Percentiles rank a stretch among this genome's conserved stretches.
Conservation (phyloP, 108 stramenopile species). For the Poteriospumella lacustris region DNA sequence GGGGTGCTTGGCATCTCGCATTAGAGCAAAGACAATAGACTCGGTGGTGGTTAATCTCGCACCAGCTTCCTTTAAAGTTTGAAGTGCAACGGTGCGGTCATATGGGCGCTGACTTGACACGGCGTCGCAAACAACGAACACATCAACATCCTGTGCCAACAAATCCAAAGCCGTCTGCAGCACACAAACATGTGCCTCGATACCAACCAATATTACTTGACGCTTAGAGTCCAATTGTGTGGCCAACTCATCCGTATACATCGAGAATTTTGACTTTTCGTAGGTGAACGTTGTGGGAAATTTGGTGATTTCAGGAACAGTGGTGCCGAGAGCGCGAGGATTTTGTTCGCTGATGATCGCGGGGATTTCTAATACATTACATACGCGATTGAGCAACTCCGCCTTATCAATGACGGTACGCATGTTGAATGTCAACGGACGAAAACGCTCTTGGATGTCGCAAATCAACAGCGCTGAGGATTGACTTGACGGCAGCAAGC, state of each 20-base stretch:
- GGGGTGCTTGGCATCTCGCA: constrained; percentile 36
- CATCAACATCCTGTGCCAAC: constrained; percentile 35
- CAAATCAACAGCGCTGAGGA: constrained; percentile 67
- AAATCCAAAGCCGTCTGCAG: constrained; percentile 49
- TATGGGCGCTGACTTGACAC: constrained; percentile 47
- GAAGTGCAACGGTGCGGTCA: constrained; percentile 47
- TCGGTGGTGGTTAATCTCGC: constrained; percentile 57
- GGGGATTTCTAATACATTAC: constrained; percentile 70
- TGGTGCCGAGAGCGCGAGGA: constrained; percentile 82
- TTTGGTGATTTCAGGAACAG: constrained; percentile 45
- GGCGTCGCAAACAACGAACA: constrained; percentile 46
- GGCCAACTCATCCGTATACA: too few relatives aligned
- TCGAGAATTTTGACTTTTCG: background rate
- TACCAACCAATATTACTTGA: constrained; percentile 81
- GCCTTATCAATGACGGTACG: constrained; percentile 71
- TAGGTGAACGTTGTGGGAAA: background rate
- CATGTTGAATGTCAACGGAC: constrained; percentile 70
- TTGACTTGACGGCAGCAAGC: too few relatives aligned
- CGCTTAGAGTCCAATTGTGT: too few relatives aligned
- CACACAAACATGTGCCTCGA: constrained; percentile 71
- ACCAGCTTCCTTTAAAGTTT: constrained; percentile 41
- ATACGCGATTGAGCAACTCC: constrained; percentile 77
- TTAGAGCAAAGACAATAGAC: constrained; percentile 47
- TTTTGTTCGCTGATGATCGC: constrained; percentile 90
- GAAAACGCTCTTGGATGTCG: constrained; percentile 89